phyloP scores from a whole-genome alignment of 208 protist species.

The Leptomonas seymouri region DNA sequence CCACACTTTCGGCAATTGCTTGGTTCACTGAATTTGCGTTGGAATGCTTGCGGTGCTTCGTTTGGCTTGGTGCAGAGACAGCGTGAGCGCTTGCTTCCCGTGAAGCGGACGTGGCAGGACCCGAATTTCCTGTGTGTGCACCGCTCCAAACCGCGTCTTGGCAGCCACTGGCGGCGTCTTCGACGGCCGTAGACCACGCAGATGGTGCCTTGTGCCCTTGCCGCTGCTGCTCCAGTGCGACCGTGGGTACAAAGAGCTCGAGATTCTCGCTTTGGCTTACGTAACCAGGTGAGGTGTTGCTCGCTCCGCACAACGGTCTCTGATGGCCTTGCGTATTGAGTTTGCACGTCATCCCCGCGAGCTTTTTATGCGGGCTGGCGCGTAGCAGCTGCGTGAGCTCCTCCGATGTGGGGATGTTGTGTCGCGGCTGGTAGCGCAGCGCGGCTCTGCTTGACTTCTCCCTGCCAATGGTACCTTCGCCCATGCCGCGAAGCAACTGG shows the following conservation, averaged over 20 bases:
- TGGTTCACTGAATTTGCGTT: no score
- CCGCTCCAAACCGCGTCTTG: no score
- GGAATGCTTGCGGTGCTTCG: neutral
- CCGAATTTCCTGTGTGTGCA: neutral
- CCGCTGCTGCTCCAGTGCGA: slow-evolving; percentile 11
- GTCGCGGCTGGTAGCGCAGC: slow-evolving; percentile 3
- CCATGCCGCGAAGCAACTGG: neutral
- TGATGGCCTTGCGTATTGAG: no score
- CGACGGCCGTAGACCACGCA: no score
- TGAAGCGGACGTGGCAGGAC: neutral
- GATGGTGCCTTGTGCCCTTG: neutral
- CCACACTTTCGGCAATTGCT: neutral
- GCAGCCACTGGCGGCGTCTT: no score
- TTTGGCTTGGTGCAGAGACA: slow-evolving; percentile 1
- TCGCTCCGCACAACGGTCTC: no score
- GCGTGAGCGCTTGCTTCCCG: neutral
- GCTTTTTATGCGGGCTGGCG: no score
- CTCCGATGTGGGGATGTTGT: slow-evolving; percentile 11
- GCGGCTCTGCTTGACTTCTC: neutral
- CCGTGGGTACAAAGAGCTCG: slow-evolving; percentile 18
- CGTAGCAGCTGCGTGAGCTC: neutral
- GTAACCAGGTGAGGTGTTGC: neutral
- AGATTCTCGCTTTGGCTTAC: neutral
- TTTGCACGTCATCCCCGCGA: no score
- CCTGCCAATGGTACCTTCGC: neutral